Base-by-base conservation (phyloP, 257 asterid species). In the Solanum neorickii region DNA sequence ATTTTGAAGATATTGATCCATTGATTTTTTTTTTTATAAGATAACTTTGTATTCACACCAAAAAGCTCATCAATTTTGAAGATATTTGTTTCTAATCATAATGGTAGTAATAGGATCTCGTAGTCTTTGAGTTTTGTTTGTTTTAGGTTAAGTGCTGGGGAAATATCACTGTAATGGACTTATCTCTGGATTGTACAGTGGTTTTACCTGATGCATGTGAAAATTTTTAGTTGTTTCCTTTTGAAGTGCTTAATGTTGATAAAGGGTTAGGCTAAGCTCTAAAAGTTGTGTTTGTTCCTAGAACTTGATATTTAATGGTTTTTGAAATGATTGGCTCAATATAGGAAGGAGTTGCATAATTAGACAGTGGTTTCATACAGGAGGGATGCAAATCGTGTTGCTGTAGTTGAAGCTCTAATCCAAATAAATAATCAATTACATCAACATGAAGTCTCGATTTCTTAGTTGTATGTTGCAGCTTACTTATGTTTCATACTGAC, bases 371-470 rank as follows among this genome's bases (percentile, higher is more conserved):
- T 92, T 82, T 91, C 97, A 56, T 93, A 93, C 87, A 97, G 93
- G 93, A 93, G 90, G 96, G 99, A 95, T 44, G 98, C 94, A 18
- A 95, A 94, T 90, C 98, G 98, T 87, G 96, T 96, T 92, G 93
- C 99, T 89, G 98, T 93, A 49, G 99, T 97, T 49, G 99, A 97
- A 94, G 98, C 93, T 73, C 98, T 97, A 88, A 97, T 97, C 92
- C 99, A 97, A 89, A 96, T 97, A 84, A 97, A 97, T 88, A 95
- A 94, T 89, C 99, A 96, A 91, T 90, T 97, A 87, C 99, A 97
- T 93, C 99, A 97, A 89, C 95, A 96, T 56, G 99, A 97, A 98
- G 99, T 97, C 65, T 21, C 88, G 89, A 46, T 84, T 46, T 46
- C 6, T 49, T 86, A 80, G 35, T 84, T 49, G 72, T 52, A 39